Conservation (phyloP, 2,329 filamentous ascomycete genomes). For the Fusarium abutilonis region DNA sequence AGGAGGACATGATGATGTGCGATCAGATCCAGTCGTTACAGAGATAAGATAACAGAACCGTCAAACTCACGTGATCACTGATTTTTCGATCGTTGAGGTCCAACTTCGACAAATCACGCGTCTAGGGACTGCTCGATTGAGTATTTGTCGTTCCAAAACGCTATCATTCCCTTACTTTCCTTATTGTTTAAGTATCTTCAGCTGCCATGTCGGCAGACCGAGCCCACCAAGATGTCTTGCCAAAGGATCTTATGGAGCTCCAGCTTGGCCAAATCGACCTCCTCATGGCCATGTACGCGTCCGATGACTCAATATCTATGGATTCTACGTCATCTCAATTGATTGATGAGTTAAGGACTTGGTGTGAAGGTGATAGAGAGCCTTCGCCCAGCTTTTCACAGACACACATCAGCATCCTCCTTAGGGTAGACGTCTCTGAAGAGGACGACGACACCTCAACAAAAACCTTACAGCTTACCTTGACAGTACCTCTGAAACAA, state of each 20-base stretch:
- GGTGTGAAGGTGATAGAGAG: constrained; percentile 37
- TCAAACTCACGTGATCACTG: not conserved
- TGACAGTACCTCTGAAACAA: constrained; percentile 49
- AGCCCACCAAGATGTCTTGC: constrained; percentile 38
- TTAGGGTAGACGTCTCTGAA: constrained; percentile 42
- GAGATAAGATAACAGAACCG: not conserved
- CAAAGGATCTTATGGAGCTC: constrained; percentile 57
- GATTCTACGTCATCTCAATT: constrained; percentile 33
- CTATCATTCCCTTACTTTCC: fast-evolving
- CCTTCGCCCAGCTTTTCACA: constrained; percentile 6
- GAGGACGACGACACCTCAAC: constrained; percentile 1
- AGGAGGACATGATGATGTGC: no score
- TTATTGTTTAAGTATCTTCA: fast-evolving
- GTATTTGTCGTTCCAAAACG: fast-evolving
- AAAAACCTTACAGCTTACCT: constrained; percentile 47
- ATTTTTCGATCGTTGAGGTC: constrained; percentile 4
- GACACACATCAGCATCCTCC: constrained; percentile 37
- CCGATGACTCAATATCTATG: constrained; percentile 49
- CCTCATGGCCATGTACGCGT: constrained; percentile 62
- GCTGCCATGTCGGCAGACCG: not conserved
- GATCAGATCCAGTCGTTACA: not conserved
- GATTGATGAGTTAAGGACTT: constrained; percentile 36
- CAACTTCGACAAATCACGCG: constrained; percentile 13
- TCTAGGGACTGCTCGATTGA: not conserved
- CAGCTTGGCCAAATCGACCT: constrained; percentile 62